Conservation (phyloP, 169 alveolate species). For the Besnoitia besnoiti region DNA sequence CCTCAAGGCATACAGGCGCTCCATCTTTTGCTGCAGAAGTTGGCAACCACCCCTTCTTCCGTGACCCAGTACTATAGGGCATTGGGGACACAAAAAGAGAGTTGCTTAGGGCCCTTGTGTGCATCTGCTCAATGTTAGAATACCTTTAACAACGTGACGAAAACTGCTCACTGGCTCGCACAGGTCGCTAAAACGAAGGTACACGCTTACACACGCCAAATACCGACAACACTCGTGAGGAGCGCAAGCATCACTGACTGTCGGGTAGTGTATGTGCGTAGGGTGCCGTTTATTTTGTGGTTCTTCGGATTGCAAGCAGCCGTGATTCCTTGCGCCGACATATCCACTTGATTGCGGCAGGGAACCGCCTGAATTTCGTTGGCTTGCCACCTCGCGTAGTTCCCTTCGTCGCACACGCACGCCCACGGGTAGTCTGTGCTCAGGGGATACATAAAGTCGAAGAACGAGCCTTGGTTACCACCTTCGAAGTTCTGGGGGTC, state of each 20-base stretch:
- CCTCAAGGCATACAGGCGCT: too few species aligned
- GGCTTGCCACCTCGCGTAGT: conserved; percentile 27
- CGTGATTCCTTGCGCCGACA: conserved; percentile 49
- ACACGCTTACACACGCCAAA: neutral
- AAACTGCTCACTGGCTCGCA: neutral
- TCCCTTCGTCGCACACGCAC: conserved; percentile 60
- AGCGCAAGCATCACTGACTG: neutral
- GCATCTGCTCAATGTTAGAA: too few species aligned
- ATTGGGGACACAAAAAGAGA: too few species aligned
- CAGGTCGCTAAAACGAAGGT: neutral
- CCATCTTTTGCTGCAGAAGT: too few species aligned
- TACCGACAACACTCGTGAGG: neutral
- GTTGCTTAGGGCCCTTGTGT: too few species aligned
- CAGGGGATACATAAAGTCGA: conserved; percentile 63
- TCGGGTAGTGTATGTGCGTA: neutral
- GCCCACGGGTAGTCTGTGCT: conserved; percentile 69
- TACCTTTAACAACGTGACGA: too few species aligned
- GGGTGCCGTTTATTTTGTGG: conserved; percentile 39
- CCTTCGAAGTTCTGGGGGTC: conserved; percentile 63
- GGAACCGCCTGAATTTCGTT: conserved; percentile 52
- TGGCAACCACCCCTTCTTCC: too few species aligned
- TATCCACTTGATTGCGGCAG: conserved; percentile 66
- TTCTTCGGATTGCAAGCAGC: conserved; percentile 47
- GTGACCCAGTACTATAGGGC: too few species aligned
- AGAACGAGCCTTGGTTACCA: conserved; percentile 66